Evolutionary conservation across 768 basidiomycete genomes (phyloP), one percentile per base, ranked within the genome.

Genomic region (Mycena vulgaris): DNA sequence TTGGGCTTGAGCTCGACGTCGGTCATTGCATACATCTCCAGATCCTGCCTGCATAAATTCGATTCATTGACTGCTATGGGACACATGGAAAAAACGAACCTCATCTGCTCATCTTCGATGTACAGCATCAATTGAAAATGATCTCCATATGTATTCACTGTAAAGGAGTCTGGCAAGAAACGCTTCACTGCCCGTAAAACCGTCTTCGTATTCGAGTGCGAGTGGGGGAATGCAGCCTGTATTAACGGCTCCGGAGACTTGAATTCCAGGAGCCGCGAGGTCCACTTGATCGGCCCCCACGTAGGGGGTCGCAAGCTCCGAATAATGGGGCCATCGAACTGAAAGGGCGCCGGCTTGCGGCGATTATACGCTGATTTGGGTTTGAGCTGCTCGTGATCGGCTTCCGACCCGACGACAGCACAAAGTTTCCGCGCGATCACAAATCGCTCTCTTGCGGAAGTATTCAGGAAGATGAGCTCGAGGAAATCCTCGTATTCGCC

Each of bases 91-190:
- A 33, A 10, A 35, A 77, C 81, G 42, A 61, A 85, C 88, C 80
- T 82, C 76, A 83, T 82, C 59, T 85, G 85, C 66, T 84, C 80
- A 65, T 89, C 88, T 70, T 90, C 89, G 21, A 87, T 77, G 77
- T 83, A 84, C 10, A 90, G 73, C 66, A 89, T 57, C 16, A 78
- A 75, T 70, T 85, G 84, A 75, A 87, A 89, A 76, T 83, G 83
- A 3, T 75, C 63, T 1, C 80, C 81, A 70, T 90, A 89, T 1
- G 85, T 84, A 3, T 79, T 68, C 19, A 72, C 63, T 33, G 83
- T 78, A 30, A 88, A 78, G 3, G 56, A 65, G 10, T 72, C 13
- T 9, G 86, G 85, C 75, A 89, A 77, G 45, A 83, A 78, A 11
- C 72, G 68, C 69, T 78, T 82, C 16, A 82, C 76, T 31, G 78